Base-by-base conservation (phyloP, 441 rosid species). In the Pelargonium myrrhifolium region DNA sequence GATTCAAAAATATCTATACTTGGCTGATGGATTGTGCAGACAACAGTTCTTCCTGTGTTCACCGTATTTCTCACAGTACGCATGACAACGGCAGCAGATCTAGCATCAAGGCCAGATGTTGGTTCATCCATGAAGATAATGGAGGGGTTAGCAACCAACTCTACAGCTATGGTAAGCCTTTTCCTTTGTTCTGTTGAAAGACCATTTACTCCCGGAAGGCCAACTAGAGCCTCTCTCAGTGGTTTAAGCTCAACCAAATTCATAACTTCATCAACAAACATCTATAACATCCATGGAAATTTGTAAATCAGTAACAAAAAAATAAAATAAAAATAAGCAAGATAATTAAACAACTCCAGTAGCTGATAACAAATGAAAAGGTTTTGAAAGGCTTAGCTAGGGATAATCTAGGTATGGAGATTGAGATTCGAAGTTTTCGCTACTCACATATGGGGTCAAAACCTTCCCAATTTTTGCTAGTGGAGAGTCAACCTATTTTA, bases 91-190 rank as follows among this genome's bases (percentile, higher is more conserved):
- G 93, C 91, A 26, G 93, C 93, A 40, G 93, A 90, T 22, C 93
- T 82, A 0, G 93, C 93, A 35, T 88, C 93, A 67, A 88, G 94
- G 1, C 94, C 94, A 3, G 94, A 86, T 17, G 94, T 88, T 4
- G 94, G 94, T 69, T 88, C 94, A 58, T 88, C 94, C 94, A 88
- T 88, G 80, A 88, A 88, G 63, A 88, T 88, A 61, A 88, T 88
- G 2, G 94, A 88, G 8, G 94, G 91, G 72, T 88, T 88, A 8
- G 89, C 84, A n/a, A 88, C 94, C 69, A 88, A 77, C 75, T 88
- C 94, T 6, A 88, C 94, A 17, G 94, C 94, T 12, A 88, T 86
- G 28, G 91, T 88, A 65, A 88, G 74, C 65, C 91, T 83, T 75
- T 88, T 88, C 64, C 94, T 78, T 70, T 88, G 94, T 66, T 86